Evolutionary conservation across 1,284 basidiomycete species (phyloP).

Genomic region (Omphalotus olearius): DNA sequence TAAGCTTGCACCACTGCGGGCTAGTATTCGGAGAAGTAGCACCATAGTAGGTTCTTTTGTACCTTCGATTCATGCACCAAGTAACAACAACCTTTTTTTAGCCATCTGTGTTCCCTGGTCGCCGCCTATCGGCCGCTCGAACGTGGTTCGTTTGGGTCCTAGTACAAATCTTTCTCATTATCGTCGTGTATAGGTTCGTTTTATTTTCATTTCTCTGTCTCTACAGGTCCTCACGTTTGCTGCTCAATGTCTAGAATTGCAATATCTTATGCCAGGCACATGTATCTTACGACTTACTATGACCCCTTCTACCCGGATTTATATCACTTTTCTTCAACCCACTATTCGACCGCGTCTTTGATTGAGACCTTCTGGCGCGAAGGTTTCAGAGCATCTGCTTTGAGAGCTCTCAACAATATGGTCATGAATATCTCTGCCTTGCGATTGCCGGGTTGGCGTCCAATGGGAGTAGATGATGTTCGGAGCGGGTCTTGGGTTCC

Average conservation of each 20-base stretch:
- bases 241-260: conserved; percentile 25
- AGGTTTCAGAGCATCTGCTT: conserved; percentile 26
- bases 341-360: conserved; percentile 27
- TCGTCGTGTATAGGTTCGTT: conserved; percentile 37
- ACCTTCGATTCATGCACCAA: not conserved
- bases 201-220: conserved; percentile 11
- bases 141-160: conserved; percentile 25
- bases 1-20: conserved; percentile 31
- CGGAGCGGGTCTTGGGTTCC: conserved; percentile 32
- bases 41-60: conserved; percentile 26
- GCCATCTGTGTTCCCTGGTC: conserved; percentile 14
- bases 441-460: conserved; percentile 30
- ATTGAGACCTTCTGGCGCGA: conserved; percentile 25
- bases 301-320: conserved; percentile 71
- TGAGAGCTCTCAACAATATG: conserved; percentile 26
- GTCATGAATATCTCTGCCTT: conserved; percentile 22
- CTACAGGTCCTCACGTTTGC: conserved; percentile 9
- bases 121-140: conserved; percentile 11
- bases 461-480: conserved; percentile 22
- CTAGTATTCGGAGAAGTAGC: conserved; percentile 32
- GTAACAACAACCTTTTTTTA: not conserved
- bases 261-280: conserved; percentile 24
- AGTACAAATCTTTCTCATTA: conserved; percentile 28
- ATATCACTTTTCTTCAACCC: conserved; percentile 46
- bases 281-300: conserved; percentile 58